Conservation (phyloP, 257 asterid species). For the Solanum chmielewskii region DNA sequence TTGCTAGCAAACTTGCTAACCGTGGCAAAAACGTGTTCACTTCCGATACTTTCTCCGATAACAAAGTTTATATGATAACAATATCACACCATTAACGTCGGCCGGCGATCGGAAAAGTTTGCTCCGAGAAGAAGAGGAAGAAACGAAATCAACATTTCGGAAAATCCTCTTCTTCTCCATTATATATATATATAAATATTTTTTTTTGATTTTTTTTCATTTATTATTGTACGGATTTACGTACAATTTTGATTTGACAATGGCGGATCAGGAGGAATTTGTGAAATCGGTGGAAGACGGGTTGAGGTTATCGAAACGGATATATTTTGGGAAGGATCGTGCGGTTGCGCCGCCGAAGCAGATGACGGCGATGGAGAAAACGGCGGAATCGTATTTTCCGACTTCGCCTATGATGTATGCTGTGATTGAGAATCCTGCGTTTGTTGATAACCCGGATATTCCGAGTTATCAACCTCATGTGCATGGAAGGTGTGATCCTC, state of each 20-base stretch:
- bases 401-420: conserved; percentile 82
- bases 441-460: conserved; percentile 77
- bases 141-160: neutral
- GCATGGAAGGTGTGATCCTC: conserved; percentile 87
- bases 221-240: neutral
- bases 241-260: neutral
- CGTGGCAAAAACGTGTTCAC: neutral
- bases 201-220: too few species aligned
- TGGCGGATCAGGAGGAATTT: conserved; percentile 49
- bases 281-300: conserved; percentile 84
- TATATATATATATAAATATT: neutral
- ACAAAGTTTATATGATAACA: neutral
- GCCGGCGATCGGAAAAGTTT: neutral
- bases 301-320: conserved; percentile 65
- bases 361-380: conserved; percentile 45
- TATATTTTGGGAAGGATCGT: conserved; percentile 76
- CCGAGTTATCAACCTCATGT: conserved; percentile 99
- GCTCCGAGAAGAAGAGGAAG: neutral
- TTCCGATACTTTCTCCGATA: neutral
- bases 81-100: neutral
- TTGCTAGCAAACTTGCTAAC: neutral
- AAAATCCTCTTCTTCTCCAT: neutral
- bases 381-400: conserved; percentile 35
- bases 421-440: conserved; percentile 55
- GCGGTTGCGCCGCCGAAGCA: conserved; percentile 85